Evolutionary conservation across 202 grass and related monocot species (phyloP), one percentile per base, ranked within the genome.

Genomic region (Hordeum pubiflorum): DNA sequence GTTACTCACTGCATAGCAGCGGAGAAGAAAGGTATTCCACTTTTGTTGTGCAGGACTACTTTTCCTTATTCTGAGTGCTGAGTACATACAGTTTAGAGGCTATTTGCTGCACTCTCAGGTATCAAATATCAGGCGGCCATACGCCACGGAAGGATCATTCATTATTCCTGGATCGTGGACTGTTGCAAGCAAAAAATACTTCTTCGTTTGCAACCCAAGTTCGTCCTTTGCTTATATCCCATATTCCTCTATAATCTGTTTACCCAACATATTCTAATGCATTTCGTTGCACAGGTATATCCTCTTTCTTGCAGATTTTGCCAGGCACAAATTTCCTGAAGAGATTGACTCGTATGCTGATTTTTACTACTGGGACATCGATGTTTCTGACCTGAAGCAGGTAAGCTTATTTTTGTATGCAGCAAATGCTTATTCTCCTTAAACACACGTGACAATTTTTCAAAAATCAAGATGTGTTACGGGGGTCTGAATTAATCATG

Each of bases 91-190:
- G 9, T 54, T 74, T 77, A 58, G 81, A 22, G 1, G 56, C 10
- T 69, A 63, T 74, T 69, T 87, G 44, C 62, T 60, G 66, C 44
- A 61, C 66, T 77, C 17, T 78, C 82, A 94, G 94, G 94, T 71
- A 92, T 97, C 78, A 97, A 89, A 81, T 97, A 97, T 89, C 90
- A 94, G 58, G 90, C 88, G 72, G 88, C 94, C 67, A 43, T 82
- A 46, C 75, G 73, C n/a, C 89, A 88, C 60, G 92, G 92, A 88
- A 86, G 91, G 86, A 83, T 97, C 76, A 92, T 97, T 81, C 92
- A 97, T 74, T 92, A 91, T 87, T 92, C 88, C 20, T 94, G 94
- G 92, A 77, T 97, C 80, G 81, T 97, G 80, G 94, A 97, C 83
- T 94, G 83, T 81, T 97, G 92, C 81, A 89, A 91, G 66, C 80